Base-by-base conservation (phyloP, 768 basidiomycete genomes). In the Hemileccinum impolitum region DNA sequence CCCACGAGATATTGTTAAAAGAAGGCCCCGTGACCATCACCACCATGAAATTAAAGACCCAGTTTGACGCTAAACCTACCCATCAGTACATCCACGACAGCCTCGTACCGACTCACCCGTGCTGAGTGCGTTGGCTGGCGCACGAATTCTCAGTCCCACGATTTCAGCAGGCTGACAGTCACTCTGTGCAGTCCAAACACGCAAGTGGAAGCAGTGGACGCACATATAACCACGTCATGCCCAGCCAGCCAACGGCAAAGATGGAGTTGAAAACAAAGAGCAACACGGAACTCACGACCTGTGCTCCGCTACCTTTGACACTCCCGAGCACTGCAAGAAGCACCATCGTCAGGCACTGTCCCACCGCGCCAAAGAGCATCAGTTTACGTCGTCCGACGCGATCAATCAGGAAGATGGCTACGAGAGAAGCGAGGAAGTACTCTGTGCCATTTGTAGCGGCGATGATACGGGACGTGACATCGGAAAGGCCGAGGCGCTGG, bases 391-490 rank as follows among this genome's bases (percentile, higher is more conserved):
- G 79, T 44, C 87, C 88, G 54, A 87, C 75, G 23, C 78, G 76
- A 58, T 90, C 88, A 51, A 90, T 82, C 53, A 85, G 73, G 60
- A 73, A 76, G 61, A 90, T 85, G 15, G 85, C 85, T 50, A 86
- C 67, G 26, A 87, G 74, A 30, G 86, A 88, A 47, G 84, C 83
- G 48, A 85, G 73, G 56, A 82, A 81, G 55, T 85, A 83, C 71
- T 87, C 83, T 37, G 86, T 83, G 54, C 81, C 82, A 54, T 85
- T 86, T 47, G 79, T 81, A 40, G 84, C 81, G 15, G 81, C 77
- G 50, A 83, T 77, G 44, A 85, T 77, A 37, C 81, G 75, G 2
- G 81, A 80, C 40, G 80, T 78, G 28, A 75, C 72, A 52, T 81
- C 76, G 23, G 72, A 72, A 18, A 84, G 71, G 17, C 81, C 82